Evolutionary conservation across 306 rosid species (phyloP).

Genomic region (Cucumis melo): DNA sequence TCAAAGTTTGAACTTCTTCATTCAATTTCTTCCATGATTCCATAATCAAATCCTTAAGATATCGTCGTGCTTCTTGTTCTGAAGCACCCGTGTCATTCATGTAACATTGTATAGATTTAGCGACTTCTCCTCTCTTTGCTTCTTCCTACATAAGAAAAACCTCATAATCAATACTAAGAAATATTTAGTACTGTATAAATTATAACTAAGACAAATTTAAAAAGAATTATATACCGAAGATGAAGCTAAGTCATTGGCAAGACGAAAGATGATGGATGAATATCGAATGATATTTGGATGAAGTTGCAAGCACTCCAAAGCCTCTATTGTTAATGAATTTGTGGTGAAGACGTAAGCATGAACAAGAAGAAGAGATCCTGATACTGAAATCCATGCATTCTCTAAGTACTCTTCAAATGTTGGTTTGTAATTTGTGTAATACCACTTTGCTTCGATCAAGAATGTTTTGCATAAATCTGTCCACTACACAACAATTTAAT

Average conservation of each 20-base stretch:
- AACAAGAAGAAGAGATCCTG: neutral
- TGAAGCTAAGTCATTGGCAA: conserved; percentile 18
- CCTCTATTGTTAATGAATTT: neutral
- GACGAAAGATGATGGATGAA: conserved; percentile 4
- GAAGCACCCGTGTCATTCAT: conserved; percentile 18
- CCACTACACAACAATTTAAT: conserved; percentile 11
- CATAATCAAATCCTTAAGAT: conserved; percentile 1
- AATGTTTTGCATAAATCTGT: conserved; percentile 7
- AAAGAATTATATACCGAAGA: conserved; percentile 3
- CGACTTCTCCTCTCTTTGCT: conserved; percentile 8
- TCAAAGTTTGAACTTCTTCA: neutral
- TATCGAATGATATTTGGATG: neutral
- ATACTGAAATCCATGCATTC: conserved; percentile 15
- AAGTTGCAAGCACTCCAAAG: neutral
- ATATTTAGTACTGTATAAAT: no score
- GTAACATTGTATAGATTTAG: conserved; percentile 23
- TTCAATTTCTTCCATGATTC: conserved; percentile 15
- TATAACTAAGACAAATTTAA: no score
- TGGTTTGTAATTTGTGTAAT: conserved; percentile 4
- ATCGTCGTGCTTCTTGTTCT: conserved; percentile 10
- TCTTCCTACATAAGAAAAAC: neutral
- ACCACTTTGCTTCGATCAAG: conserved; percentile 19
- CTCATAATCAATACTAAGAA: neutral
- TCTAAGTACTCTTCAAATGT: conserved; percentile 15
- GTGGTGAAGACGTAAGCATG: conserved; percentile 7